Evolutionary conservation across 78 protist genomes (phyloP).

Genomic region (Dictyostelium citrinum): DNA sequence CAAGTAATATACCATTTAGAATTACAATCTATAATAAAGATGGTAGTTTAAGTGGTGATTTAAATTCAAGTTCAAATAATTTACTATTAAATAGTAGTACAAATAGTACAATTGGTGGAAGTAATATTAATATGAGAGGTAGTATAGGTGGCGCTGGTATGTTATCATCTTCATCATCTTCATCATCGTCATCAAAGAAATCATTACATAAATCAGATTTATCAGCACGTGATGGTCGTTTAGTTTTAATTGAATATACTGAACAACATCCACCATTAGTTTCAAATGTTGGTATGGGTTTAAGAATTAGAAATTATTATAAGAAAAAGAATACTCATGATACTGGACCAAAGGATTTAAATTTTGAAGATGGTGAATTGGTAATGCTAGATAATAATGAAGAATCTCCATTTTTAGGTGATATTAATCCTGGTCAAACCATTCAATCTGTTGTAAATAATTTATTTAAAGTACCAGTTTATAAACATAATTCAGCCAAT

Average conservation of each 20-base stretch:
- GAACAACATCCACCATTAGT: constrained; percentile 82
- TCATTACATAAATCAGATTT: constrained; percentile 71
- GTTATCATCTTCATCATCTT: background rate
- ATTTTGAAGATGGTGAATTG: constrained; percentile 75
- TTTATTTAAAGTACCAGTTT: constrained; percentile 78
- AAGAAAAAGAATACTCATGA: constrained; percentile 23
- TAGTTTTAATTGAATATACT: constrained; percentile 77
- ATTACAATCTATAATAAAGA: constrained; percentile 36
- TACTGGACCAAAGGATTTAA: background rate
- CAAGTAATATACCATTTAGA: background rate
- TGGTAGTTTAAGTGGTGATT: background rate
- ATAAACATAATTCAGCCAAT: constrained; percentile 42
- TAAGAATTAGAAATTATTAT: constrained; percentile 69
- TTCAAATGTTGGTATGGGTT: constrained; percentile 82
- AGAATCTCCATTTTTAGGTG: constrained; percentile 83
- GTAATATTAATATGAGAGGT: background rate
- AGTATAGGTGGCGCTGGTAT: background rate
- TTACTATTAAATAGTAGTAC: background rate
- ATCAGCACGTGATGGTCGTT: constrained; percentile 82
- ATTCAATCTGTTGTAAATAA: constrained; percentile 67
- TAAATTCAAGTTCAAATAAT: background rate
- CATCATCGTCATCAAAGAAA: background rate
- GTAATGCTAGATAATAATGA: constrained; percentile 58
- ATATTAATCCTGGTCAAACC: constrained; percentile 66
- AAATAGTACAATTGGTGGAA: background rate